Evolutionary conservation across 2,329 filamentous ascomycete species (phyloP), one percentile per base, ranked within the genome.

Genomic region (Botryosphaeria agaves): DNA sequence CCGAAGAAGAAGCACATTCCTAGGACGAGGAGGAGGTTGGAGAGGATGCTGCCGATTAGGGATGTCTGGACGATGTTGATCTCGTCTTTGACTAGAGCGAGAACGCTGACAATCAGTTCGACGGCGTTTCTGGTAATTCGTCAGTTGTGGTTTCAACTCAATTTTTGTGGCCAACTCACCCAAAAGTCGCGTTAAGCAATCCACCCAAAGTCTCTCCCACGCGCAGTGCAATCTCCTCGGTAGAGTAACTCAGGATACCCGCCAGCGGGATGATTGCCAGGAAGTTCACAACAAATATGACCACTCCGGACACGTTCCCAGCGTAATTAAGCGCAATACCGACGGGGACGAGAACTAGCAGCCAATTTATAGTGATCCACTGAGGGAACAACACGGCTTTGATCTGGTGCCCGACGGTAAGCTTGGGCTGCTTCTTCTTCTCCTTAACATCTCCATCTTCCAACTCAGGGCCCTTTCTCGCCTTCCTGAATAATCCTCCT

Each of bases 11-110:
- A 93, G 34, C 76, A 75, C 83, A 93, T 93, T 45, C 85, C 85
- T 42, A 94, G 58, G 46, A 92, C 92, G 36, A 93, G 66, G 15
- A 94, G 64, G 33, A 93, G 57, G 47, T 93, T 93, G 38, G 84
- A 78, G 39, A 94, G 59, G 43, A 94, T 92, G 2, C 83, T 92
- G 25, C 85, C 85, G 18, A 94, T 64, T 30, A 93, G 61, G 0
- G 85, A 91, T 9, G 85, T 83, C 55, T 93, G 85, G 15, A 93
- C 85, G 41, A 93, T 87, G 36, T 80, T 74, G 36, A 93, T 89
- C 59, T 93, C 72, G 53, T 82, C 69, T 56, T 83, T 82, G 42
- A 74, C 70, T 17, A 85, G 59, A 26, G 78, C 79, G 53, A 85
- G 82, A 49, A 56, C 47, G 38, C 53, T 55, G 14, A 0, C 12